Base-by-base conservation (phyloP, 2,329 filamentous ascomycete genomes). In the Fusarium sulawesiense region DNA sequence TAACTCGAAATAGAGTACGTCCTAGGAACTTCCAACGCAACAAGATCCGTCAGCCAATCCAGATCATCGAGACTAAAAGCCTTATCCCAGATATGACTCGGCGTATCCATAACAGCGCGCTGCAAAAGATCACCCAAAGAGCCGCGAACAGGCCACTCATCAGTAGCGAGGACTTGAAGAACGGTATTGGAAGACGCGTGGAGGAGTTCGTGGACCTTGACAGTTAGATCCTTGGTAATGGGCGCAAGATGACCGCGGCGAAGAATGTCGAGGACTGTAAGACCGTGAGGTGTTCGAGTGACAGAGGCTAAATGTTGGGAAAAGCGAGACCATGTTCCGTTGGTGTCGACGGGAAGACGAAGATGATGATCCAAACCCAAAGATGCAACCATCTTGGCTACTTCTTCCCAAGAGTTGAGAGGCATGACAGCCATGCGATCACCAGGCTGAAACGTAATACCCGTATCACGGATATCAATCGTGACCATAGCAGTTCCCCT, bases 371-470 rank as follows among this genome's bases (percentile, higher is more conserved):
- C 84, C 0, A 87, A 77, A 0, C 85, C 85, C 2, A 87, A 78
- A 0, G 84, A 84, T 1, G 84, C 82, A 4, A 83, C 84, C 12
- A 87, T 83, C 66, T 87, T 87, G 20, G 85, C 85, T 53, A 84
- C 86, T 70, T 87, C 85, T 11, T 83, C 81, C 85, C 84, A 87
- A 57, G 79, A 81, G 59, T 87, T 87, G 18, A 87, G 79, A 0
- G 85, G 85, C 85, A 87, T 87, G 4, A 88, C 78, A 0, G 85
- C 85, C 8, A 88, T 79, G 7, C 85, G 80, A 55, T 87, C 85
- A 0, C 86, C 86, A 0, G 85, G 85, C 50, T 83, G 80, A 57
- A 86, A 87, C 0, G 85, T 87, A 46, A 87, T 84, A 1, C 85
- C 85, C 0, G 85, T 86, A 49, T 87, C 81, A 20, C 83, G 81